Conservation (phyloP, 257 asterid genomes). For the Fraxinus pennsylvanica region DNA sequence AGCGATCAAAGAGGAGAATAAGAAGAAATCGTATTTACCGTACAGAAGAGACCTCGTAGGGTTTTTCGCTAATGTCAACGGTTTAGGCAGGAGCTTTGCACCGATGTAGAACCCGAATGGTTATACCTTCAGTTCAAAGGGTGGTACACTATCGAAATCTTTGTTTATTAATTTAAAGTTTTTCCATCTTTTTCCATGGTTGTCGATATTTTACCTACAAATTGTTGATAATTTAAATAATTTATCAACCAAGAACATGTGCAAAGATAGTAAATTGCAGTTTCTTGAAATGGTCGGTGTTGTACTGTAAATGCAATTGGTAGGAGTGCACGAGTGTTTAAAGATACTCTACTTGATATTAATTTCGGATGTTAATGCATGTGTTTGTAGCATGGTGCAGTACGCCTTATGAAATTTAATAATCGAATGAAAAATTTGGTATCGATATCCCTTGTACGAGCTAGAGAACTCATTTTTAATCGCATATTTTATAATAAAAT, state of each 20-base stretch:
- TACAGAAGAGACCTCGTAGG: conserved; percentile 73
- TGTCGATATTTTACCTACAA: neutral
- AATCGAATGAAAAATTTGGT: neutral
- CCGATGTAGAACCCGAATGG: conserved; percentile 25
- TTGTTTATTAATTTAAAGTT: neutral
- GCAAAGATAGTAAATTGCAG: neutral
- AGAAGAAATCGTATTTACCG: conserved; percentile 76
- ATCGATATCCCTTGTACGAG: no score
- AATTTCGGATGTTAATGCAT: neutral
- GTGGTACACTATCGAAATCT: conserved; percentile 20
- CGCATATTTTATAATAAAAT: no score
- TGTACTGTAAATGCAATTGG: neutral
- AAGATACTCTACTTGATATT: neutral
- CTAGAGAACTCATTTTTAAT: no score
- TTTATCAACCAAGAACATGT: neutral
- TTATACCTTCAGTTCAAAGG: conserved; percentile 19
- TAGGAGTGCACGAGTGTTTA: neutral
- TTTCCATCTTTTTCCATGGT: neutral
- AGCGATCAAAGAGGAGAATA: conserved; percentile 48
- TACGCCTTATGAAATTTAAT: neutral
- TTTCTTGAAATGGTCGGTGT: conserved; percentile 3
- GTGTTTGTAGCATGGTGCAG: neutral
- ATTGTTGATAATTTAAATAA: neutral
- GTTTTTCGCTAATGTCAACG: conserved; percentile 56
- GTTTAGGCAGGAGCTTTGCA: conserved; percentile 42